Evolutionary conservation across 495 filamentous ascomycete species (phyloP), one percentile per base, ranked within the genome.

Genomic region (Talaromyces nanjingensis): DNA sequence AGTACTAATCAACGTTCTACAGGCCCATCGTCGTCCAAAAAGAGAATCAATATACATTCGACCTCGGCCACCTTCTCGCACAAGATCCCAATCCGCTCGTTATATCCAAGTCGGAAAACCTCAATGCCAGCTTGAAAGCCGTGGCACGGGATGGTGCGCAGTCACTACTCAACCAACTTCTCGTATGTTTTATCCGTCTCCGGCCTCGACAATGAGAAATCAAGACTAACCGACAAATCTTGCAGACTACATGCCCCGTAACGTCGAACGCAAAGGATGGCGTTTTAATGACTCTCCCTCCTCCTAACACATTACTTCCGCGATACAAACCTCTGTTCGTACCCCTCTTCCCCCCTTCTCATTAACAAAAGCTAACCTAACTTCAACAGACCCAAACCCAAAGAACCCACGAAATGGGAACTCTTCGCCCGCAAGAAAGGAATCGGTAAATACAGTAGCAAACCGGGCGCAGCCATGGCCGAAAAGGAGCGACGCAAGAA

Each of bases 381-480:
- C 34, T 29, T 12, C 18, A 20, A 49, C 24, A 62, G 60, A 24
- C 94, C 94, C 1, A 79, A 81, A 29, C 82, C 86, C 58, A 96
- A 92, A 78, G 76, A 86, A 25, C 87, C 87, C 62, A 97, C 94
- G 56, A 96, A 91, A 72, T 98, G 94, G 94, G 87, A 94, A 73
- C 84, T 87, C 57, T 98, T 98, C 77, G 94, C 94, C 20, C 87
- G 86, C 77, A 96, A 93, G 83, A 94, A 96, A 78, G 96, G 94
- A 31, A 97, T 98, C 72, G 86, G 79, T 64, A 81, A 79, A 66
- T 81, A 63, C 70, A 80, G 64, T 68, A 71, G 60, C 60, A 74
- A 73, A 64, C 73, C 79, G 47, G 79, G 79, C 16, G 75, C 71
- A 7, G 72, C 74, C 1, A 65, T 79, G 47, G 73, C 70, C 11